Base-by-base conservation (phyloP, 306 rosid genomes). In the Lablab purpureus region DNA sequence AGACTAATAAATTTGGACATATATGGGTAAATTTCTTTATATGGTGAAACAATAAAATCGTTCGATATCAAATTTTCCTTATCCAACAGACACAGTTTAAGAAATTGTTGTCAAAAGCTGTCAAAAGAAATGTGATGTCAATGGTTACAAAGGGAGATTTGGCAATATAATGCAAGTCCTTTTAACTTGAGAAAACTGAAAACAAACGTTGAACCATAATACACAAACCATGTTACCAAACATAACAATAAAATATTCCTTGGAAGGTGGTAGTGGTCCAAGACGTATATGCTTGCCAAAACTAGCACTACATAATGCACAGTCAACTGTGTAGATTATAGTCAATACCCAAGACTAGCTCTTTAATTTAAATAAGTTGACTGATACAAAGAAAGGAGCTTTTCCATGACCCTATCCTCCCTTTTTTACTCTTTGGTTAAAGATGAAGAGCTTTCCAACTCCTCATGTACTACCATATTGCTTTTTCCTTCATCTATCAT, bases 221-320 rank as follows among this genome's bases (percentile, higher is more conserved):
- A 60, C 19, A 23, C 3, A 37, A 60, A 55, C 56, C 70, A 65
- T 58, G 81, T 25, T 76, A 75, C 80, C 79, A 40, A 65, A 70
- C 45, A 45, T 77, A 68, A 60, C 81, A 74, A 36, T 55, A 75
- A 85, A 75, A 68, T 56, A 78, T 71, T 65, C 87, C 47, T 70
- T 32, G 78, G 71, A 67, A 76, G 77, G 10, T 75, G 41, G 36
- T 27, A 11, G 83, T 83, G 81, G 89, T 85, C 82, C 84, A 74
- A 70, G 68, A 56, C 12, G 28, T 74, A 25, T 54, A 82, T 62
- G 76, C 75, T 82, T 82, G 75, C 82, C 89, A 66, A 65, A 82
- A 82, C 56, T 71, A 71, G 89, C 71, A 75, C 22, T 75, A 27
- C 81, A 74, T 76, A 60, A 79, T 71, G 15, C 80, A 55, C 51